Evolutionary conservation across 805 yeast species (phyloP).

Genomic region (Candida verbasci): DNA sequence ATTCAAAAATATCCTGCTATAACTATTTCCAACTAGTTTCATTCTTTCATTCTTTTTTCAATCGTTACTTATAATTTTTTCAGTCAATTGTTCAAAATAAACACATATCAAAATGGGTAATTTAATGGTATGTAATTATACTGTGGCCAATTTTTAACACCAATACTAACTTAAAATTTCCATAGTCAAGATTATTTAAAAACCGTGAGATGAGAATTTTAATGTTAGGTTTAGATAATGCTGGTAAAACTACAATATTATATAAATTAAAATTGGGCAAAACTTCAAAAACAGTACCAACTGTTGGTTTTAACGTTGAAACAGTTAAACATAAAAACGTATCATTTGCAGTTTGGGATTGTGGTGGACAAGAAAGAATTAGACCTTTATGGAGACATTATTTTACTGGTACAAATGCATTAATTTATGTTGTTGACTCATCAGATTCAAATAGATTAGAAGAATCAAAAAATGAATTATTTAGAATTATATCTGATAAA

Average conservation of each 20-base stretch:
- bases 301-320: constrained; percentile 91
- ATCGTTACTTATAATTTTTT: too few species aligned
- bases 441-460: constrained; percentile 67
- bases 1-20: too few species aligned
- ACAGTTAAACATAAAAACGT: constrained; percentile 78
- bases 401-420: constrained; percentile 87
- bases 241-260: constrained; percentile 87
- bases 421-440: constrained; percentile 86
- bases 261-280: constrained; percentile 78
- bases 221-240: constrained; percentile 90
- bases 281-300: constrained; percentile 77
- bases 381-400: constrained; percentile 95
- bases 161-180: background rate
- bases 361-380: constrained; percentile 92
- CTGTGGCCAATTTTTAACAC: background rate
- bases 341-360: constrained; percentile 88
- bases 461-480: constrained; percentile 74
- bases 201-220: constrained; percentile 95
- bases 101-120: constrained; percentile 5
- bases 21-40: too few species aligned
- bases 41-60: too few species aligned
- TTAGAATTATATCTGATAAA: constrained; percentile 74
- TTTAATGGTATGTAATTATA: constrained; percentile 5
- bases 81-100: too few species aligned
- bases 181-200: constrained; percentile 36